A percentile compares a stretch with the other conserved stretches of the same genome.
Conservation (phyloP, 1,139 yeast genomes). For the Chernovozyma sophiae-reginae region DNA sequence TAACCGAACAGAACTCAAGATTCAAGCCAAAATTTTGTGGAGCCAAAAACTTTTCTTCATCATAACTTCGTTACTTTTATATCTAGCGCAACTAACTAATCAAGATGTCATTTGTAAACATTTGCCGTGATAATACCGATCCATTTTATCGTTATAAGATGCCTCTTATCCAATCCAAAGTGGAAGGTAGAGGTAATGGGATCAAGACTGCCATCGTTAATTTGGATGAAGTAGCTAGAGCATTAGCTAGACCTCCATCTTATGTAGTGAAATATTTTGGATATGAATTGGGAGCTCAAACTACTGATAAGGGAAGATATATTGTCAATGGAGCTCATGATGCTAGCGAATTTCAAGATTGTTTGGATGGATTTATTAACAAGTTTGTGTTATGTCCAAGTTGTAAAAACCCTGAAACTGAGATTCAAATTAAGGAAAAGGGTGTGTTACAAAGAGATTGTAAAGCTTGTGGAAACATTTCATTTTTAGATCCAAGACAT, state of each 20-base stretch:
- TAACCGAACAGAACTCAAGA: too few relatives aligned
- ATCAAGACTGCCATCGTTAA: slow-evolving; percentile 93
- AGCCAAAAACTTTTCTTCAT: too few relatives aligned
- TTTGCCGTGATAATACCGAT: slow-evolving; percentile 95
- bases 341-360: slow-evolving; percentile 84
- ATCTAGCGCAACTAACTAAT: not conserved
- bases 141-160: slow-evolving; percentile 98
- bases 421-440: slow-evolving; percentile 74
- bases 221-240: slow-evolving; percentile 89
- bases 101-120: slow-evolving; percentile 82
- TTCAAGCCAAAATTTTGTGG: too few relatives aligned
- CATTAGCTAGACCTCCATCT: slow-evolving; percentile 87
- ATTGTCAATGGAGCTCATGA: slow-evolving; percentile 96
- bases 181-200: slow-evolving; percentile 99
- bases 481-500: slow-evolving; percentile 80
- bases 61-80: not conserved
- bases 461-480: slow-evolving; percentile 96
- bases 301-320: slow-evolving; percentile 79
- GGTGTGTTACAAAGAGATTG: slow-evolving; percentile 85
- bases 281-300: slow-evolving; percentile 95
- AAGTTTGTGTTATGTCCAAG: slow-evolving; percentile 91
- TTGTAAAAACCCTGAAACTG: slow-evolving; percentile 98
- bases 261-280: slow-evolving; percentile 94
- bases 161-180: slow-evolving; percentile 97
- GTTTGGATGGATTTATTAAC: slow-evolving; percentile 88